Conservation (phyloP, 768 basidiomycete species). For the Tylopilus rubrobrunneus region DNA sequence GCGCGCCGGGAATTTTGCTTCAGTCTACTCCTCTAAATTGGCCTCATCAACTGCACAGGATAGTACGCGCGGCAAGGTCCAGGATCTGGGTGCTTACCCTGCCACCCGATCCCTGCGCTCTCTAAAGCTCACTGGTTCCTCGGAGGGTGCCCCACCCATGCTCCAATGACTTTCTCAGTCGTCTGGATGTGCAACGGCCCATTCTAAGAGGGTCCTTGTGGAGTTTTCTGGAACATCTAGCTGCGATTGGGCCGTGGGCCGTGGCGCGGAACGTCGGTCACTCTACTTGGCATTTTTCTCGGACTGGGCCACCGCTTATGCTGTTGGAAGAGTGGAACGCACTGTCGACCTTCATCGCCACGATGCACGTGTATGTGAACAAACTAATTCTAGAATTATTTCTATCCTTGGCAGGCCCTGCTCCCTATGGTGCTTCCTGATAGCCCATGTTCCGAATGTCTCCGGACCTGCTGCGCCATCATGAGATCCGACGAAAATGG, state of each 20-base stretch:
- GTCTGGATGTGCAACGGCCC: background rate
- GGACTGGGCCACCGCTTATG: too few relatives aligned
- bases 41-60: background rate
- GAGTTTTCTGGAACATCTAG: background rate
- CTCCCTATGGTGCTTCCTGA: background rate
- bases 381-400: too few relatives aligned
- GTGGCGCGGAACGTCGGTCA: background rate
- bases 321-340: background rate
- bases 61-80: too few relatives aligned
- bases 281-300: background rate
- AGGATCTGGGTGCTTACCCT: background rate
- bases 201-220: background rate
- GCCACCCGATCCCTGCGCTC: background rate
- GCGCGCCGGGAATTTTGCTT: too few relatives aligned
- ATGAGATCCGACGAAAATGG: too few relatives aligned
- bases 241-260: too few relatives aligned
- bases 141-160: background rate
- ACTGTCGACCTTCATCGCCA: background rate
- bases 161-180: background rate
- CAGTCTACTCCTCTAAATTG: background rate
- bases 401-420: background rate
- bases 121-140: background rate
- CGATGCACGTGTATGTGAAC: background rate
- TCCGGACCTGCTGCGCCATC: background rate
- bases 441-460: background rate